Evolutionary conservation across 345 rosid genomes (phyloP).

Genomic region (Cardiospermum halicacabum): DNA sequence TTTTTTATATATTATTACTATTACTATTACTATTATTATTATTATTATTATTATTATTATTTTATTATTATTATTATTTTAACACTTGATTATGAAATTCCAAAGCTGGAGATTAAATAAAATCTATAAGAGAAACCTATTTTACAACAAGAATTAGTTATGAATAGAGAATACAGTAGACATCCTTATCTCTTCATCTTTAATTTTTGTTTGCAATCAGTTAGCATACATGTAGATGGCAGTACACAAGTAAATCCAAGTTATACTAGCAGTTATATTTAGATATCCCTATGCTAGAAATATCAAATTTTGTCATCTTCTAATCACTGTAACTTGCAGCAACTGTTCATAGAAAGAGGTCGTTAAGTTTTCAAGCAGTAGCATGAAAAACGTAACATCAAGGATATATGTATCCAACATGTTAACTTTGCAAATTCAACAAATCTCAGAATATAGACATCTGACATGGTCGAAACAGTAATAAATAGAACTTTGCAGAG

Average conservation of each 20-base stretch:
- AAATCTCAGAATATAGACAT: not conserved
- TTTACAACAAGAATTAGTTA: not conserved
- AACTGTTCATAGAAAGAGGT: not conserved
- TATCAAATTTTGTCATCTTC: not conserved
- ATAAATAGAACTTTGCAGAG: not conserved
- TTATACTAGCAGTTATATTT: not conserved
- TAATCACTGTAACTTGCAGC: not conserved
- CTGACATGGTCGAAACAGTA: not conserved
- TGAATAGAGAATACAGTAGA: not conserved
- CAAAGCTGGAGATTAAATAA: too few relatives aligned
- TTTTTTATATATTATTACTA: too few relatives aligned
- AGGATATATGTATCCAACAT: not conserved
- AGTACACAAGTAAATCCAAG: not conserved
- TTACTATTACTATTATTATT: too few relatives aligned
- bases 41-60: too few relatives aligned
- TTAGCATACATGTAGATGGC: not conserved
- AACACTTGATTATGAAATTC: too few relatives aligned
- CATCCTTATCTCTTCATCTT: not conserved
- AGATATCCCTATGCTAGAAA: not conserved
- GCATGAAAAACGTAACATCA: not conserved
- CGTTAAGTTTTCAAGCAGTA: not conserved
- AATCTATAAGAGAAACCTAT: too few relatives aligned
- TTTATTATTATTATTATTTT: too few relatives aligned
- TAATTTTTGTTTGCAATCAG: not conserved
- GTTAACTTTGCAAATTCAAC: not conserved